Base-by-base conservation (phyloP, 2,329 filamentous ascomycete species). In the Scedosporium aurantiacum region DNA sequence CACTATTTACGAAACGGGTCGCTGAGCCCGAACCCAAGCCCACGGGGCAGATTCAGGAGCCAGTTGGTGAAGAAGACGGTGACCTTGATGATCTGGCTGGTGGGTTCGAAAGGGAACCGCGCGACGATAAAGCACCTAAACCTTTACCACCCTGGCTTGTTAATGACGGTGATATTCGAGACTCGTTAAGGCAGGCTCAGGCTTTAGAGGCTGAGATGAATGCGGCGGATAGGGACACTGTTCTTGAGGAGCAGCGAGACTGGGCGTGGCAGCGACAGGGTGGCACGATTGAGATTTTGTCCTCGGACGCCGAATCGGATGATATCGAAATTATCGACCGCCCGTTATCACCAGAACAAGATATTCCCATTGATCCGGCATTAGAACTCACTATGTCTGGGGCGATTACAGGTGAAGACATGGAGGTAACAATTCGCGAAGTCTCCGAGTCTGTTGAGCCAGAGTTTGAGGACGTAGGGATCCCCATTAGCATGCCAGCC, bases 91-190 rank as follows among this genome's bases (percentile, higher is more conserved):
- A 82, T 5, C 72, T 76, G 63, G 81, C 83, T 43, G 87, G 87
- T 23, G 88, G 87, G 0, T 90, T 91, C 67, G 81, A 87, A 61
- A 82, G 77, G 65, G 78, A 79, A 23, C 62, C 67, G 3, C 69
- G 71, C 8, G 68, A 71, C 67, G 68, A 78, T 64, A 71, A 79
- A 70, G 72, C 70, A 3, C 76, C 81, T 1, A 78, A 76, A n/a
- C 86, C 87, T 0, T 69, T 93, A 6, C 90, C 90, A 1, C 90
- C 90, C 0, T 94, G 90, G 90, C 81, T 94, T 68, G 74, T 76
- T 2, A 82, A 85, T 64, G 74, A 84, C 5, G 79, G 80, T 1
- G 88, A 91, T 62, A 84, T 92, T 37, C 79, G 87, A 63, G 80
- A 86, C 58, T 79, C 81, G 27, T 73, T 85, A 63, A 82, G 81